These are phyloP conservation scores for Cercospora zeae-maydis DNA, from an alignment of 2,329 filamentous ascomycete genomes.

Conservation along the genomic window DNA sequence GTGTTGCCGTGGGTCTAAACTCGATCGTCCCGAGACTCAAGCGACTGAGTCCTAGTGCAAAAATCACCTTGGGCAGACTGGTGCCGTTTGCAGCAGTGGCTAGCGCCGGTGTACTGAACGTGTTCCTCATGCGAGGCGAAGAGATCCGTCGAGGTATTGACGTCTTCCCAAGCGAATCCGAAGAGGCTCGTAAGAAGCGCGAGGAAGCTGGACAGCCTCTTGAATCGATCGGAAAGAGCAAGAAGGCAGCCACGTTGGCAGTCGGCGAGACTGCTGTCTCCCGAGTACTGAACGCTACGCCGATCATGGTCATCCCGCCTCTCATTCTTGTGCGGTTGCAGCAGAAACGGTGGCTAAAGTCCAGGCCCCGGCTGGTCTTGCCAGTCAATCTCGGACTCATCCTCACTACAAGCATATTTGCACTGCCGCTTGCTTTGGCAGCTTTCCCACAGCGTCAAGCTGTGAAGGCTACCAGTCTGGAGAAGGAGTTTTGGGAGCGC, in stretches of 20 bases:
- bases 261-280: constrained; percentile 91
- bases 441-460: constrained; percentile 90
- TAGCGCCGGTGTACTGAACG: constrained; percentile 85
- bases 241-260: constrained; percentile 80
- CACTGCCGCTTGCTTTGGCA: constrained; percentile 81
- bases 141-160: constrained; percentile 93
- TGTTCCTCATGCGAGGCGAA: constrained; percentile 95
- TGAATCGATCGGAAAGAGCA: constrained; percentile 73
- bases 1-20: constrained; percentile 88
- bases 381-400: constrained; percentile 87
- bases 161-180: constrained; percentile 76
- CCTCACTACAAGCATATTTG: constrained; percentile 79
- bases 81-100: constrained; percentile 96
- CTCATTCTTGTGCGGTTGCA: constrained; percentile 81
- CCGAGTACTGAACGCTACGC: constrained; percentile 87
- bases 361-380: constrained; percentile 69
- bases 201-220: constrained; percentile 33
- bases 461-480: constrained; percentile 70
- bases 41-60: constrained; percentile 68
- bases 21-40: constrained; percentile 81
- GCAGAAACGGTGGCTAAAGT: constrained; percentile 74
- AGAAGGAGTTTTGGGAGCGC: constrained; percentile 79
- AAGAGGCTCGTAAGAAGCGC: constrained; percentile 60
- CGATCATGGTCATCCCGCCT: constrained; percentile 95
- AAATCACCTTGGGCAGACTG: constrained; percentile 74